phyloP scores from a whole-genome alignment of 116 monocot genomes.

The Dioscorea cayenensis region DNA sequence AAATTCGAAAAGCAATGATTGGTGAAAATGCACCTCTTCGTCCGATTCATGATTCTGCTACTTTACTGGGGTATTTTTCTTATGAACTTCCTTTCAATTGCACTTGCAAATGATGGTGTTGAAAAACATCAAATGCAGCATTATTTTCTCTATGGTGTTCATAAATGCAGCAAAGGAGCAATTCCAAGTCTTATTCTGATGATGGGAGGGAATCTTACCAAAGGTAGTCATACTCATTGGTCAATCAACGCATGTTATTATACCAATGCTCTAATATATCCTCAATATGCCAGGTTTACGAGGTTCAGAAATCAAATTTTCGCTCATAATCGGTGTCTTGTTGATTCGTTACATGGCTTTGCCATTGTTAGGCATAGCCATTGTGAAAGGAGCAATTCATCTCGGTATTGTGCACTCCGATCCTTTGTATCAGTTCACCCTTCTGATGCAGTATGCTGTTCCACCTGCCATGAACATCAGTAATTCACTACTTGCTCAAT shows the following conservation, averaged over 20 bases:
- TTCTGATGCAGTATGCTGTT: conserved; percentile 47
- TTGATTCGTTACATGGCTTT: conserved; percentile 33
- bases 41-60: conserved; percentile 37
- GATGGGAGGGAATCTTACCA: conserved; percentile 57
- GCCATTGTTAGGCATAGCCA: conserved; percentile 27
- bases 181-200: conserved; percentile 58
- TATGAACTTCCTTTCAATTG: neutral
- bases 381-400: conserved; percentile 39
- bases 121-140: neutral
- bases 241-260: neutral
- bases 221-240: conserved; percentile 15
- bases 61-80: conserved; percentile 29
- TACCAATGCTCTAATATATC: neutral
- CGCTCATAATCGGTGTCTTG: conserved; percentile 30
- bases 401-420: conserved; percentile 40
- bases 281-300: conserved; percentile 25
- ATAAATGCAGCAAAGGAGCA: conserved; percentile 25
- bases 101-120: neutral
- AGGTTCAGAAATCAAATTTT: conserved; percentile 17
- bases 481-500: neutral
- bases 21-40: conserved; percentile 57
- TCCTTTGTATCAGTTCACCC: conserved; percentile 50
- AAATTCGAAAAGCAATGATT: conserved; percentile 27
- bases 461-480: conserved; percentile 43
- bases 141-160: neutral